Evolutionary conservation across 1,284 basidiomycete species (phyloP), one percentile per base, ranked within the genome.

Genomic region (Heterobasidion irregulare): DNA sequence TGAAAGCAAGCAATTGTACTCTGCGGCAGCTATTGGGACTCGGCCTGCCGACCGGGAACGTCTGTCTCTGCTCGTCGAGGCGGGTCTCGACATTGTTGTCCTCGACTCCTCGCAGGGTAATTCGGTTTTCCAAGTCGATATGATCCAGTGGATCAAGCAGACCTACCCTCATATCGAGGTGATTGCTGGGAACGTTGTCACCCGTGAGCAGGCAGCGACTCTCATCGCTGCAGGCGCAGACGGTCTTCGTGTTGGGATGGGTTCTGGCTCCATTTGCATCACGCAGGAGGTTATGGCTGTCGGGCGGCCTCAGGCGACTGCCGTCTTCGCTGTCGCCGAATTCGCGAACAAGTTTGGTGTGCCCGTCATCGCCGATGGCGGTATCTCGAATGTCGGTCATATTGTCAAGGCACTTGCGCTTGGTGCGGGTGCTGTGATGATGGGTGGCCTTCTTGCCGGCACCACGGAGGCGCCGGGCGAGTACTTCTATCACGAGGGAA

Each of bases 201-300:
- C 95, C 8, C 89, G 97, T 57, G 96, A 98, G 69, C 96, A 99
- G 70, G 96, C 96, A 4, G 96, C 97, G 15, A 84, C 79, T 55
- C 84, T 99, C 57, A 98, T 99, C 62, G 86, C 82, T 19, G 96
- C 94, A 6, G 97, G 96, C 57, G 96, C 95, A 7, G 96, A 99
- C 64, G 96, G 81, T 44, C 80, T 99, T 9, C 89, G 94, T 50
- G 81, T 99, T 47, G 97, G 96, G 54, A 99, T 99, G 96, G 96
- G 96, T 52, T 93, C 89, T 13, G 96, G 96, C 16, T 97, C 94
- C 10, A 99, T 99, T 68, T 99, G 96, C 70, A 99, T 99, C 73
- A 99, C 96, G 5, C 96, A 99, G 73, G 96, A 99, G 70, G 92
- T 99, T 65, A 99, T 98, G 92, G 96, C 97, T n/a, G 96, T 98